Percentiles rank a stretch among this genome's conserved stretches.
Evolutionary conservation across 2,329 filamentous ascomycete species (phyloP).

Genomic region (Fusarium kyushuense): DNA sequence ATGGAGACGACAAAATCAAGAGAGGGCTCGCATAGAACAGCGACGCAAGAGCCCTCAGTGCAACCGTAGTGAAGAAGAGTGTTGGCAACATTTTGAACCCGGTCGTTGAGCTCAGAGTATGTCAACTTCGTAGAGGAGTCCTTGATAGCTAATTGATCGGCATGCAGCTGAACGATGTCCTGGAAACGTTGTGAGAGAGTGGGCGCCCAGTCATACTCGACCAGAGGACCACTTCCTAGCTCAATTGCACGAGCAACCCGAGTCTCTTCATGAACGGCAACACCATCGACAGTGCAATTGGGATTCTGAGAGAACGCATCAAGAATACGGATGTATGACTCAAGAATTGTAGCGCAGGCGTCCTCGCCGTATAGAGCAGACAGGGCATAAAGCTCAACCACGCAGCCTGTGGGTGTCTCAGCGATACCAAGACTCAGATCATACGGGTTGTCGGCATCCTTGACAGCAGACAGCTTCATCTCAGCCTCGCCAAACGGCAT

Average conservation of each 20-base stretch:
- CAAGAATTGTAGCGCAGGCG: not conserved
- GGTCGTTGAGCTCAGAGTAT: not conserved
- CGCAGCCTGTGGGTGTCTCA: not conserved
- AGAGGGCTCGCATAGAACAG: not conserved
- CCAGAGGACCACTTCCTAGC: not conserved
- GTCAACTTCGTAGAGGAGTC: not conserved
- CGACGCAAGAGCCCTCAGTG: not conserved
- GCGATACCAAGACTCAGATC: not conserved
- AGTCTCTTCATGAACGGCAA: not conserved
- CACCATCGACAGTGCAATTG: no score
- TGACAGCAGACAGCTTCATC: not conserved
- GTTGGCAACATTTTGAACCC: not conserved
- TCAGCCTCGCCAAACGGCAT: not conserved
- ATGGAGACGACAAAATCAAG: slow-evolving; percentile 1
- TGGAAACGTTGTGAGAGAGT: not conserved
- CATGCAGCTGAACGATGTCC: not conserved
- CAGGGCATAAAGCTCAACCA: not conserved
- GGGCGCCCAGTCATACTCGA: not conserved
- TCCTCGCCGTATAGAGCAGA: not conserved
- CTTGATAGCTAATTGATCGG: not conserved
- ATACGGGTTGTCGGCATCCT: not conserved
- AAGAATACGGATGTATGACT: not conserved
- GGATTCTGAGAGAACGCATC: not conserved
- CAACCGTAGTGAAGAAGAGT: not conserved
- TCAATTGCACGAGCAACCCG: not conserved